These are phyloP conservation scores for Colletotrichum kahawae DNA, from an alignment of 2,329 filamentous ascomycete species.

Conservation along the genomic window DNA sequence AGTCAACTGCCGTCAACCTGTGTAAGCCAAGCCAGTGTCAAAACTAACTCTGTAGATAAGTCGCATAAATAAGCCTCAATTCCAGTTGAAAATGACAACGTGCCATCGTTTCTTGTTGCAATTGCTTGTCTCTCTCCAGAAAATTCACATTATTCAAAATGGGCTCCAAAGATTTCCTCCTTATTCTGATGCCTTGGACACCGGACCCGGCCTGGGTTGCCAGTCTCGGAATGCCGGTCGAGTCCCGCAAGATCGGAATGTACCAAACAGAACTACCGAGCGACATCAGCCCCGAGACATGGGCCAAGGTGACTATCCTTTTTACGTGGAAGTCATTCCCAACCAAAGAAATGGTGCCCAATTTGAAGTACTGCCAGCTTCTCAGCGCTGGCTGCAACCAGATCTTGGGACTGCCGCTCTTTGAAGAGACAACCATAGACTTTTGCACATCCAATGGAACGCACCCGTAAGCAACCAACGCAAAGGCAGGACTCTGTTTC, in stretches of 20 bases:
- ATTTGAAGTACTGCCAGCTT: slow-evolving; percentile 58
- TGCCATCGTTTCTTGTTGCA: background rate
- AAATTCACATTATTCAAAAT: background rate
- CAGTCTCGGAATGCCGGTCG: background rate
- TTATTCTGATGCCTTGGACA: background rate
- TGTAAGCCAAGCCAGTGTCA: background rate
- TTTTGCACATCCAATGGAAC: slow-evolving; percentile 64
- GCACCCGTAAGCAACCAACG: slow-evolving; percentile 46
- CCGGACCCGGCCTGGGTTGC: background rate
- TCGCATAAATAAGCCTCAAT: background rate
- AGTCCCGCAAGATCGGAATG: background rate
- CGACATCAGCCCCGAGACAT: slow-evolving; percentile 25
- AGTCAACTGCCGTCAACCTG: background rate
- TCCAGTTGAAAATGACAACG: background rate
- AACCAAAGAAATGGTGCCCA: slow-evolving; percentile 44
- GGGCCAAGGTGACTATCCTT: slow-evolving; percentile 55
- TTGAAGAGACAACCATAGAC: slow-evolving; percentile 51
- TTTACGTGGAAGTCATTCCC: slow-evolving; percentile 50
- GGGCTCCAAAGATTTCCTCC: background rate
- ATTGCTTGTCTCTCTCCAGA: background rate
- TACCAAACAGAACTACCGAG: background rate
- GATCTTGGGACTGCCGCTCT: slow-evolving; percentile 50
- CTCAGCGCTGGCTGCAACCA: slow-evolving; percentile 59
- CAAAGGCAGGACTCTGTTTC: background rate
- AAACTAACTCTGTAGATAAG: background rate